Base-by-base conservation (phyloP, 2,329 filamentous ascomycete species). In the Lithohypha guttulata region DNA sequence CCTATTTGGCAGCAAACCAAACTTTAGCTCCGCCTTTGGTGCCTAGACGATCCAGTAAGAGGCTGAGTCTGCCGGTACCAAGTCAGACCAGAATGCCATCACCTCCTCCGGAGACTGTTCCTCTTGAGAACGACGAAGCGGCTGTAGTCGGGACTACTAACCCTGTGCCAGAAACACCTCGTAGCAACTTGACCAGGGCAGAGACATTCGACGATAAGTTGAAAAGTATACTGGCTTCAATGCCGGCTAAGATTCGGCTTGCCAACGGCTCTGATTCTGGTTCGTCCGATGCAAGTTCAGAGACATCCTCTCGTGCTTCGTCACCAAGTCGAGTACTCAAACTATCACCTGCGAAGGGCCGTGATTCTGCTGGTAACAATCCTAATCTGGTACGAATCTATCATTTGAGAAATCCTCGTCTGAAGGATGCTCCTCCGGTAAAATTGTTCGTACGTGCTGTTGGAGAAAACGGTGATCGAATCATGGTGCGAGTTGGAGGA, bases 401-500 rank as follows among this genome's bases (percentile, higher is more conserved):
- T 53, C 87, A 96, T 60, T 73, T 98, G 10, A 77, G 86, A 33
- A 79, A 81, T 13, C 85, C 81, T 23, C 91, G 48, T 76, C 29
- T 42, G 14, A 48, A 47, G 10, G 50, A 52, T 35, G 36, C 39
- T 7, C 45, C 84, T 9, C 91, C 91, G 0, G 87, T 95, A 55
- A 96, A 95, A 61, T 74, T 98, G 4, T 93, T 93, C 54, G 87
- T 98, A 37, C 81, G 91, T 11, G 79, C 86, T 2, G 87, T 98
- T 2, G 91, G 91, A 34, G 86, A 94, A 58, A 72, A 77, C 41
- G 84, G 84, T 11, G 86, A 96, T 59, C 78, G 91, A 36, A 86
- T 96, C 45, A 96, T 98, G 91, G 91, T 98, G 6, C 82, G 91
- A 23, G 89, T 98, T 9, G 91, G 91, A 9, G 91, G 91, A 43